Percentiles rank a stretch among this genome's conserved stretches.
phyloP scores from a whole-genome alignment of 1,284 basidiomycete species.

The Boletus sp. region DNA sequence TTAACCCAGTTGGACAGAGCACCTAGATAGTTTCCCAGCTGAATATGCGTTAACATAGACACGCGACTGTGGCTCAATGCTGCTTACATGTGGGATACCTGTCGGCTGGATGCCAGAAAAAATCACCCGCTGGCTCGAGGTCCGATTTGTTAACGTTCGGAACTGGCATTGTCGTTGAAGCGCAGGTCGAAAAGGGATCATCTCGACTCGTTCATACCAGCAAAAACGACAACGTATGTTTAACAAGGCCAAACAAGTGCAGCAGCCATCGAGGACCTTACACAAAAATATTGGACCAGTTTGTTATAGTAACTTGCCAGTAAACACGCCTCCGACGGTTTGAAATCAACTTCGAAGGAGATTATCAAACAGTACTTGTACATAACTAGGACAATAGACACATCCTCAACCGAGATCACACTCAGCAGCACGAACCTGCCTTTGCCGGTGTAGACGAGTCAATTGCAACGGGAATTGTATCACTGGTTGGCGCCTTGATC shows the following conservation, averaged over 20 bases:
- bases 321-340: too few species aligned
- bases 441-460: conserved; percentile 44
- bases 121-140: conserved; percentile 45
- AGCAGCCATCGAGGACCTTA: too few species aligned
- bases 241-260: too few species aligned
- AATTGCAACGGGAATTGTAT: conserved; percentile 75
- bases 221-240: too few species aligned
- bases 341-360: too few species aligned
- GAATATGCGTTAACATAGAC: conserved; percentile 13
- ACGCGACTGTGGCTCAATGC: conserved; percentile 35
- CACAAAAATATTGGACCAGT: too few species aligned
- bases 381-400: too few species aligned
- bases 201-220: too few species aligned
- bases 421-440: conserved; percentile 49
- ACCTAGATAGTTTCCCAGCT: conserved; percentile 95
- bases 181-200: conserved; percentile 19
- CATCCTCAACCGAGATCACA: conserved; percentile 24
- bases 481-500: conserved; percentile 70
- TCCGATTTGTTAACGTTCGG: background rate
- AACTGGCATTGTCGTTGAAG: conserved; percentile 12
- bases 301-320: too few species aligned
- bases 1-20: conserved; percentile 89
- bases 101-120: conserved; percentile 83
- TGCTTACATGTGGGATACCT: conserved; percentile 80
- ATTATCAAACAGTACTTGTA: too few species aligned